Percentiles rank a stretch among this genome's conserved stretches.
Evolutionary conservation across 225 moss, liverwort and hornwort genomes (phyloP).

Genomic region (Pseudisothecium myosuroides): DNA sequence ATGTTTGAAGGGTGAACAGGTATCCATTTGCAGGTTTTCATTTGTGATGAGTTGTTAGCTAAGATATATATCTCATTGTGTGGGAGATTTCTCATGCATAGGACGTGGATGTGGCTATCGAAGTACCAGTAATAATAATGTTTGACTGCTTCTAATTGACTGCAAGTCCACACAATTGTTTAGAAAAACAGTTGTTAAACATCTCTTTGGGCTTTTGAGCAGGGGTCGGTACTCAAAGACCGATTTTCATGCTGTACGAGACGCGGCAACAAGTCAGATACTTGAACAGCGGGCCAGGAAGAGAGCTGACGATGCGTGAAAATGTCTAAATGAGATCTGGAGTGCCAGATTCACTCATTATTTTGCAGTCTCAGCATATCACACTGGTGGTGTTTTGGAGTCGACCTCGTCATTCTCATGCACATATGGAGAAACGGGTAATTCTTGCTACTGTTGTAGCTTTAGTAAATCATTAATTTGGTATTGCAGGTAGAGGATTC

Average conservation of each 20-base stretch:
- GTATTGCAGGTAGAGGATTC: not conserved
- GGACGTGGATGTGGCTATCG: not conserved
- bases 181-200: not conserved
- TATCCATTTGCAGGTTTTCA: not conserved
- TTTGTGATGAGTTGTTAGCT: not conserved
- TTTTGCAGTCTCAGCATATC: not conserved
- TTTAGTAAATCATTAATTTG: not conserved
- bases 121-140: not conserved
- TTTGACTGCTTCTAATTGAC: not conserved
- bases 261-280: slow-evolving; percentile 47
- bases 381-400: not conserved
- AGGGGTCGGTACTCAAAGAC: slow-evolving; percentile 68
- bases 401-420: not conserved
- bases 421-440: not conserved
- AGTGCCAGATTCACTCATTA: not conserved
- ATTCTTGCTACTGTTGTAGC: not conserved
- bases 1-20: not conserved
- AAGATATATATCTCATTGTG: not conserved
- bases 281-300: slow-evolving; percentile 36
- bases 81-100: not conserved
- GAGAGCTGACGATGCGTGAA: not conserved
- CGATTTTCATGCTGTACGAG: slow-evolving; percentile 62
- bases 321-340: not conserved
- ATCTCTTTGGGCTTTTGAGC: not conserved
- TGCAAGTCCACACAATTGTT: not conserved